Evolutionary conservation across 768 basidiomycete genomes (phyloP).

Genomic region (Pulveroboletus frians): DNA sequence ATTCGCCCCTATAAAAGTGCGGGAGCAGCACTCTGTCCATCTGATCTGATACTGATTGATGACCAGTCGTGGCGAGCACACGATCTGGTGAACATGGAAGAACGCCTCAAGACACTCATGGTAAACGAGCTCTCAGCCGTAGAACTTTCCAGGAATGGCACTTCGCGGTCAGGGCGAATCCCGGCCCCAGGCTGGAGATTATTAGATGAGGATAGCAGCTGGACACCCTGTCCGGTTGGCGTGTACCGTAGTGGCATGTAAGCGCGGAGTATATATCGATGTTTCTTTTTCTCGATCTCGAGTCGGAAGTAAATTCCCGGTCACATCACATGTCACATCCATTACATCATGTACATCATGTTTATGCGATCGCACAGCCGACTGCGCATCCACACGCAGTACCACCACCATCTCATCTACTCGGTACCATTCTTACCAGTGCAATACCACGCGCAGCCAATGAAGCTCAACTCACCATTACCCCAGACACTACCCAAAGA

Average conservation of each 20-base stretch:
- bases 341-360: constrained; percentile 6
- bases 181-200: constrained; percentile 48
- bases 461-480: constrained; percentile 49
- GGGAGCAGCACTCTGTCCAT: background rate
- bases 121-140: constrained; percentile 10
- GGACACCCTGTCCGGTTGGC: constrained; percentile 70
- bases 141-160: background rate
- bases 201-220: constrained; percentile 39
- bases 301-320: background rate
- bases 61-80: constrained; percentile 46
- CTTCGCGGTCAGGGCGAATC: background rate
- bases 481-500: constrained; percentile 68
- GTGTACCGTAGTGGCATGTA: constrained; percentile 32
- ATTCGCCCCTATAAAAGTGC: constrained; percentile 14
- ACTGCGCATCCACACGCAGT: constrained; percentile 18
- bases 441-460: constrained; percentile 12
- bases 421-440: background rate
- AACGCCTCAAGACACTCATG: constrained; percentile 42
- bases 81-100: constrained; percentile 52
- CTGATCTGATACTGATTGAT: background rate
- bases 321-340: constrained; percentile 21
- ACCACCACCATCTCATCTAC: background rate
- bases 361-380: constrained; percentile 1
- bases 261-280: background rate
- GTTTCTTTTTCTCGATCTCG: too few species aligned